Base-by-base conservation (phyloP, 176 grass and related monocot species). In the Raddia distichophylla region DNA sequence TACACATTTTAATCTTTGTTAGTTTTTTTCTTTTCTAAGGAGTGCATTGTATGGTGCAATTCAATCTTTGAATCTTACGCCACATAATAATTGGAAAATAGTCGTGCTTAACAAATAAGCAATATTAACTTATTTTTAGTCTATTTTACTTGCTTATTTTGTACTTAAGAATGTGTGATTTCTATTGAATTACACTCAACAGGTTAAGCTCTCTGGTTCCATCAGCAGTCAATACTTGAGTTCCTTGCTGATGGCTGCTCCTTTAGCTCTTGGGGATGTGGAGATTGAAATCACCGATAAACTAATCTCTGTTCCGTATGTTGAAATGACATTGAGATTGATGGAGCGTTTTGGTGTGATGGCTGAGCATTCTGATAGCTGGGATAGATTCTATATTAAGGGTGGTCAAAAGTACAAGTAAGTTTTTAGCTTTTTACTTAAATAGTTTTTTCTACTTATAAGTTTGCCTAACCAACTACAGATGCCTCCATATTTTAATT, bases 271-370 rank as follows among this genome's bases (percentile, higher is more conserved):
- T 56, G 96, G 91, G 64, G 93, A 95, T 70, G 93, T 95, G 12
- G 93, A 95, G 90, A 99, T 99, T 50, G 91, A 99, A 83, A 99
- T 96, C 59, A 95, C 95, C 54, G 97, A 99, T 88, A 99, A 99
- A 86, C 75, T 99, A 72, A 99, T 99, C 58, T 99, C 97, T 34
- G 64, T 99, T 84, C 97, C 97, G 51, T 99, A 99, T 5, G 97
- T 99, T 5, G 97, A 96, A 85, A 99, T 99, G 97, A 99, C 97
- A 80, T 68, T 99, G 79, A 96, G 87, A 80, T 89, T 99, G 78
- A 99, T 99, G 97, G 91, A 95, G 77, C 85, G 93, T 42, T 99
- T 99, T 61, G 93, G 97, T 4, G 93, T 99, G 67, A 90, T 63
- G 5, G 83, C 94, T 22, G 93, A 93, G 56, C 93, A 99, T 78